Evolutionary conservation across 768 basidiomycete genomes (phyloP).

Genomic region (Phylloporus sp.): DNA sequence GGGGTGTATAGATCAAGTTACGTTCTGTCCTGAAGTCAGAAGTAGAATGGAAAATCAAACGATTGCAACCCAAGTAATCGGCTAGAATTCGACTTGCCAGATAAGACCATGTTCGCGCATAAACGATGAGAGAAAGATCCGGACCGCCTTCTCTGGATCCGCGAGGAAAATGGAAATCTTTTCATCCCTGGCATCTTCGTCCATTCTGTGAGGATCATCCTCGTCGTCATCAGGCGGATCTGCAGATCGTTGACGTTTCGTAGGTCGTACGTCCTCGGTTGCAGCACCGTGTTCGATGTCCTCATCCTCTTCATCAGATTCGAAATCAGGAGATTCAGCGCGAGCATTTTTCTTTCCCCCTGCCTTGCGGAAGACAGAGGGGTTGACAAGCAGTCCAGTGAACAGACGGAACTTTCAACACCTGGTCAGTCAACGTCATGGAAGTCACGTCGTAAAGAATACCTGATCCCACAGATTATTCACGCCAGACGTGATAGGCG

Average conservation of each 20-base stretch:
- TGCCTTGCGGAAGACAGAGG: slow-evolving; percentile 33
- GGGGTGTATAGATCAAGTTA: slow-evolving; percentile 48
- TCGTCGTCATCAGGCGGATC: slow-evolving; percentile 18
- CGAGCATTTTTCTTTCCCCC: slow-evolving; percentile 25
- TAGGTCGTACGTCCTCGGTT: slow-evolving; percentile 5
- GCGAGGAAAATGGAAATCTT: slow-evolving; percentile 50
- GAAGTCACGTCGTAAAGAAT: slow-evolving; percentile 4
- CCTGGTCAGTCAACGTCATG: background rate
- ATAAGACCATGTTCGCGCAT: slow-evolving; percentile 63
- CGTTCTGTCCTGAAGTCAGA: slow-evolving; percentile 36
- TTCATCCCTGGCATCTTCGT: slow-evolving; percentile 38
- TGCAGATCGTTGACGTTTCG: slow-evolving; percentile 25
- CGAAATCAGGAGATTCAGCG: slow-evolving; percentile 35
- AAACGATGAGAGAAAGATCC: slow-evolving; percentile 66
- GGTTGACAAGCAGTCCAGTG: slow-evolving; percentile 50
- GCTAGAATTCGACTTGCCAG: slow-evolving; percentile 42
- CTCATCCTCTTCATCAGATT: slow-evolving; percentile 27
- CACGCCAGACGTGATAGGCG: slow-evolving; percentile 28
- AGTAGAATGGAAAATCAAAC: background rate
- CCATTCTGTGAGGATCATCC: slow-evolving; percentile 33
- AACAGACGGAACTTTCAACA: slow-evolving; percentile 53
- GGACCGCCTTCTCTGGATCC: slow-evolving; percentile 53
- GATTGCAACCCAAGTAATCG: background rate
- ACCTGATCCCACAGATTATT: slow-evolving; percentile 64
- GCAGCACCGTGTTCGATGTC: background rate